A percentile compares a stretch with the other conserved stretches of the same genome.
phyloP scores from a whole-genome alignment of 805 yeast genomes.

The Wickerhamomyces chambardii region DNA sequence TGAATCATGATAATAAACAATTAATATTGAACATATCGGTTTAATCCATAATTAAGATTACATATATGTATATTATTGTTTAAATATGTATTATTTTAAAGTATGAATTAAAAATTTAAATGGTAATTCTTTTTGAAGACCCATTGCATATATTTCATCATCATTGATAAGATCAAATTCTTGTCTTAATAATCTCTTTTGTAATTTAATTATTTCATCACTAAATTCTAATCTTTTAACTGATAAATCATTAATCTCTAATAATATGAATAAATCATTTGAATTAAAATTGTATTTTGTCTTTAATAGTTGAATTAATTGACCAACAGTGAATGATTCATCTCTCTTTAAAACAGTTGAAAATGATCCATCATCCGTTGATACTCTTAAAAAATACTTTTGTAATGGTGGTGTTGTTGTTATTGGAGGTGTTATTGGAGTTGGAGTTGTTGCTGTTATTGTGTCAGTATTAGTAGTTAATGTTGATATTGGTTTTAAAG shows the following conservation, averaged over 20 bases:
- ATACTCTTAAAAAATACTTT: not conserved
- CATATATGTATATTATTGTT: too few relatives aligned
- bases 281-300: not conserved
- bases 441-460: not conserved
- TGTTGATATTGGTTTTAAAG: too few relatives aligned
- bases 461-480: not conserved
- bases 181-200: not conserved
- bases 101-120: too few relatives aligned
- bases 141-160: not conserved
- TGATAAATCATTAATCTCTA: not conserved
- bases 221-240: not conserved
- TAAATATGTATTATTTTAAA: too few relatives aligned
- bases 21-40: too few relatives aligned
- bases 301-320: not conserved
- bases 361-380: not conserved
- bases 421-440: not conserved
- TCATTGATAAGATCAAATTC: not conserved
- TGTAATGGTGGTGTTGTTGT: not conserved
- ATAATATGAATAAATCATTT: not conserved
- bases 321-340: not conserved
- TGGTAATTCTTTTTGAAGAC: not conserved
- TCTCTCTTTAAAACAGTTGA: not conserved
- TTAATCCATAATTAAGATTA: too few relatives aligned
- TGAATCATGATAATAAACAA: too few relatives aligned
- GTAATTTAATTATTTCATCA: not conserved